Base-by-base conservation (phyloP, 352 stramenopile species). In the Bremia lactucae region DNA sequence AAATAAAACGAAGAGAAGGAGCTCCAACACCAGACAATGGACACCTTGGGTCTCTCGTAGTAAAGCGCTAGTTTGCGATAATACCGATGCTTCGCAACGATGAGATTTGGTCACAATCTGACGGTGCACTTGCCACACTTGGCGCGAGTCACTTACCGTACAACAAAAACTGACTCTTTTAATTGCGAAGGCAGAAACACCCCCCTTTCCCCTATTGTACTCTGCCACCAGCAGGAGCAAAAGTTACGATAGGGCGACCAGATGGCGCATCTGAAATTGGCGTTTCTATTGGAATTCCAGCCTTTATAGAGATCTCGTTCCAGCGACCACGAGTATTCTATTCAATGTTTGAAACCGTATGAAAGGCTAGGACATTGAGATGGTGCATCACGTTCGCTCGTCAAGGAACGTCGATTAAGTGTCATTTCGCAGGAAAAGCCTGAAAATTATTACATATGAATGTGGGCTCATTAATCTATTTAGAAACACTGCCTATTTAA, bases 111-210 rank as follows among this genome's bases (percentile, higher is more conserved):
- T 25, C 52, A 52, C 54, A 42, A 62, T 34, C 23, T 16, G 42
- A 62, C 53, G 42, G 42, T 54, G 29, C 15, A 31, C 19, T 42
- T 19, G 11, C 20, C 20, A 14, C 37, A 34, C 37, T 28, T 46
- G 26, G 20, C 29, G 29, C 39, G 26, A n/a, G 39, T n/a, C n/a
- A 29, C 25, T 20, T 34, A 36, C 28, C 28, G 28, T 33, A 33
- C 11, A 33, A 36, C 16, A 37, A 23, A 51, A 62, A 62, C 53
- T 62, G 53, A 62, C 53, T 62, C 48, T 20, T 46, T 19, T 22
- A 42, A 40, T 39, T 42, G 36, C 36, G 29, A n/a, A n/a, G 36
- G 21, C 36, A 21, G 19, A 18, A 26, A 50, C 36, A 28, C 18
- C 7, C 13, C 34, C 34, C 35, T 24, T 40, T 29, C 11, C 35